Percentiles rank a stretch among this genome's conserved stretches.
Conservation (phyloP, 495 filamentous ascomycete species). For the Pseudevernia furfuracea region DNA sequence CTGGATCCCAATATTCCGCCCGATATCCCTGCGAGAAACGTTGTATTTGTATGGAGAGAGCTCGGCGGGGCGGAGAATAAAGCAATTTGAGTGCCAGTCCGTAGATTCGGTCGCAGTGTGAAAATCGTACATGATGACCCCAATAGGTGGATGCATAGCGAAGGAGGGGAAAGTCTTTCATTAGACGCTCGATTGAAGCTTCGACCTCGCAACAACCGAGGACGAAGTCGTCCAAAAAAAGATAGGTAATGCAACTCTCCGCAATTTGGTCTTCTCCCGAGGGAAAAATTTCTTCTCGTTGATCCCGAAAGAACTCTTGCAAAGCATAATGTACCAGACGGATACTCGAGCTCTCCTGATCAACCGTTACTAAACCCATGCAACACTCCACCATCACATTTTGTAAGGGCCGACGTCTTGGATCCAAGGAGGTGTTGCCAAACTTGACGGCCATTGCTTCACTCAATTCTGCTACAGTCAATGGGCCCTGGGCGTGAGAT, state of each 20-base stretch:
- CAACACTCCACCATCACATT: constrained; percentile 13
- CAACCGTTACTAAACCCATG: constrained; percentile 6
- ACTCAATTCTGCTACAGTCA: constrained; percentile 12
- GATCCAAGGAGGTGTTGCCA: constrained; percentile 2
- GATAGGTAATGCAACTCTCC: constrained; percentile 15
- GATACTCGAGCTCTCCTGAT: constrained; percentile 7
- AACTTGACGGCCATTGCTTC: constrained; percentile 15
- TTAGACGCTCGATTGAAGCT: background rate
- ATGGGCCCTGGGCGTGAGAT: constrained; percentile 10
- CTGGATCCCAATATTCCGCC: constrained; percentile 12
- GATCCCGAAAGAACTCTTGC: constrained; percentile 11
- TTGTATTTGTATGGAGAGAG: constrained; percentile 8
- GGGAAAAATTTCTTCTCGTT: constrained; percentile 11
- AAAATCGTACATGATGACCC: constrained; percentile 12
- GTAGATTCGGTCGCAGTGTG: constrained; percentile 1
- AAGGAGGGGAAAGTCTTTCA: constrained; percentile 11
- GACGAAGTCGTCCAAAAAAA: constrained; percentile 6
- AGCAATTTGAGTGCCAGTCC: constrained; percentile 10
- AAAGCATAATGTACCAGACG: constrained; percentile 11
- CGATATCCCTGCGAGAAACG: constrained; percentile 7
- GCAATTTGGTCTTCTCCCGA: constrained; percentile 14
- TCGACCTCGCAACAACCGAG: constrained; percentile 1
- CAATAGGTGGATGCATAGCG: constrained; percentile 17
- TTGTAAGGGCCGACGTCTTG: background rate
- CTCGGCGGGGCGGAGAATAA: constrained; percentile 4